phyloP scores from a whole-genome alignment of 2,329 filamentous ascomycete genomes.

The Neonectria ditissima region DNA sequence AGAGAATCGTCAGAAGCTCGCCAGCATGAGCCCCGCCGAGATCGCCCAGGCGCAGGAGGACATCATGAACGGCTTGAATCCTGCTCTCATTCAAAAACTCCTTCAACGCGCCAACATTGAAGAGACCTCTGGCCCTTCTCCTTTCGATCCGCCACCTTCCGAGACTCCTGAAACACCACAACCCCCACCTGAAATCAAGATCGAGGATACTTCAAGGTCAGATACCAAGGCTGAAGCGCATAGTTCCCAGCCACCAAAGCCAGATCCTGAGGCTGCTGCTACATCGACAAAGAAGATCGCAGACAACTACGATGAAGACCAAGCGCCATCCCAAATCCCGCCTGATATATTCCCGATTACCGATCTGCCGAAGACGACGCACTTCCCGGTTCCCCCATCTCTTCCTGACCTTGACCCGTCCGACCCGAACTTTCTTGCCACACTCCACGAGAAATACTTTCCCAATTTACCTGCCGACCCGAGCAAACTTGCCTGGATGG shows the following conservation, averaged over 20 bases:
- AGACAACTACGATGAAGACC: constrained; percentile 56
- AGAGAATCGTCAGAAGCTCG: constrained; percentile 81
- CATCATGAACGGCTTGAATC: constrained; percentile 81
- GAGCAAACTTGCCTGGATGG: constrained; percentile 90
- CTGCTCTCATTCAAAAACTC: constrained; percentile 80
- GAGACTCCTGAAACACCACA: constrained; percentile 26
- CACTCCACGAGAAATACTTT: constrained; percentile 94
- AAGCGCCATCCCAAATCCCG: constrained; percentile 55
- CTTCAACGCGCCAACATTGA: constrained; percentile 82
- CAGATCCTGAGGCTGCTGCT: constrained; percentile 2
- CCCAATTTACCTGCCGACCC: constrained; percentile 88
- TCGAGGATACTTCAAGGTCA: constrained; percentile 48
- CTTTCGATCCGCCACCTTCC: constrained; percentile 54
- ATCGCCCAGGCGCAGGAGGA: constrained; percentile 85
- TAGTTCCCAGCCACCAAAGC: constrained; percentile 6
- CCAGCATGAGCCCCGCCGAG: constrained; percentile 82
- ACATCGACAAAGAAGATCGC: constrained; percentile 44
- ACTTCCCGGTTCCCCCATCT: constrained; percentile 69
- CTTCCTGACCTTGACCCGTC: constrained; percentile 83
- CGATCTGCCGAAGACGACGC: constrained; percentile 59
- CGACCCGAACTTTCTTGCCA: constrained; percentile 84
- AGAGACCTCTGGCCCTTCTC: constrained; percentile 60
- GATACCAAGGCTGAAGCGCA: constrained; percentile 4
- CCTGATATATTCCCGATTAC: constrained; percentile 58
- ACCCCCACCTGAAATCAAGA: constrained; percentile 48